Conservation (phyloP, 345 rosid species). For the Eucalyptus rudis region DNA sequence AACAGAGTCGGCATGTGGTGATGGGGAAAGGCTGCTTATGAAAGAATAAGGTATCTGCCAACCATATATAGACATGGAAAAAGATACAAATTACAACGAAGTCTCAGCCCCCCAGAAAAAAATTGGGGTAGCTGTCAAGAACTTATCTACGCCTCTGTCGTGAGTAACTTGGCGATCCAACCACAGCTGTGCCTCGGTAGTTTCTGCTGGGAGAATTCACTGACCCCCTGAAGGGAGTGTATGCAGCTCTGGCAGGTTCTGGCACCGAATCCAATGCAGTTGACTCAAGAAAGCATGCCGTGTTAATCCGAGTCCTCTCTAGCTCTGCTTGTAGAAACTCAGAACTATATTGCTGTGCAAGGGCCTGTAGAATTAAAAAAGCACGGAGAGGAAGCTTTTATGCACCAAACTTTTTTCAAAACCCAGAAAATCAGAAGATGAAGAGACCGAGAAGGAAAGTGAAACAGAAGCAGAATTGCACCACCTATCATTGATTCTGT, state of each 20-base stretch:
- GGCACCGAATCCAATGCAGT: constrained; percentile 51
- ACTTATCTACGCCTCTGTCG: constrained; percentile 48
- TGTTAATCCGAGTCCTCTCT: constrained; percentile 85
- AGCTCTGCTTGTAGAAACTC: constrained; percentile 80
- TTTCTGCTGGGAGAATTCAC: constrained; percentile 61
- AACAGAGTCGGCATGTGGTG: neutral
- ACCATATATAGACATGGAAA: neutral
- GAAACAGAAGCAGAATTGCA: neutral
- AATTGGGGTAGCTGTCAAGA: neutral
- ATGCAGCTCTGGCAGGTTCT: constrained; percentile 54
- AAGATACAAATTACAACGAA: neutral
- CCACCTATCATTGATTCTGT: neutral
- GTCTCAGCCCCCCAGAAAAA: neutral
- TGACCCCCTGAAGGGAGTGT: constrained; percentile 46
- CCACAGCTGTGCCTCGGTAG: constrained; percentile 25
- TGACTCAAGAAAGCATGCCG: constrained; percentile 80
- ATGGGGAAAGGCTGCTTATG: neutral
- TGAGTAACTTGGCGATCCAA: constrained; percentile 45
- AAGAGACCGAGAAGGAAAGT: neutral
- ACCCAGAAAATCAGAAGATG: neutral
- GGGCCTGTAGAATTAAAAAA: constrained; percentile 27
- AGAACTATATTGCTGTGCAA: constrained; percentile 69
- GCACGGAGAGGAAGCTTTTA: neutral
- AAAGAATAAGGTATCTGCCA: neutral
- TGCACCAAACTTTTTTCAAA: neutral